A percentile compares a stretch with the other conserved stretches of the same genome.
phyloP scores from a whole-genome alignment of 345 rosid genomes.

The Heritiera littoralis region DNA sequence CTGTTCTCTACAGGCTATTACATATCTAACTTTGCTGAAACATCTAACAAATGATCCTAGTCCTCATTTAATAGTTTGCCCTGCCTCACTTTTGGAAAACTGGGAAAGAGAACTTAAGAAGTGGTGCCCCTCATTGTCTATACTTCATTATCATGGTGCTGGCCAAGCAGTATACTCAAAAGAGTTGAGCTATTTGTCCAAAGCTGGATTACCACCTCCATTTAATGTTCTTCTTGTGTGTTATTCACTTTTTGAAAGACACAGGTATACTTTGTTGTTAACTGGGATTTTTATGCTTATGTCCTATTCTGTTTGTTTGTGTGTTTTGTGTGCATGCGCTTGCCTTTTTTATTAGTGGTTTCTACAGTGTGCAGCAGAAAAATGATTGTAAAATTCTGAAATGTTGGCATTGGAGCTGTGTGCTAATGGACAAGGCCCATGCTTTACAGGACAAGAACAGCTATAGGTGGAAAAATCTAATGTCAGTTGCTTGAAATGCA shows the following conservation, averaged over 20 bases:
- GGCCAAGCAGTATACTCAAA: conserved; percentile 76
- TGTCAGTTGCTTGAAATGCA: conserved; percentile 88
- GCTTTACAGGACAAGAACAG: conserved; percentile 93
- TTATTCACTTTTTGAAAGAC: conserved; percentile 94
- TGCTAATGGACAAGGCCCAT: conserved; percentile 99
- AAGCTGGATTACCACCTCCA: conserved; percentile 83
- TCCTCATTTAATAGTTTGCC: conserved; percentile 95
- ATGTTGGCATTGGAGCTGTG: conserved; percentile 97
- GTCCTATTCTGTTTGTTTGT: neutral
- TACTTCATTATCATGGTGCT: conserved; percentile 87
- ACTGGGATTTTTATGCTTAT: conserved; percentile 24
- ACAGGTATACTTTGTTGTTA: conserved; percentile 56
- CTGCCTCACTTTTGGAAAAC: conserved; percentile 95
- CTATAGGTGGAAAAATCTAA: conserved; percentile 95
- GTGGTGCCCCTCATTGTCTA: conserved; percentile 97
- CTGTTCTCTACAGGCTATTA: conserved; percentile 65
- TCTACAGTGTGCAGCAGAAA: conserved; percentile 86
- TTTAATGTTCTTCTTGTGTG: conserved; percentile 95
- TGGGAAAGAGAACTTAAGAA: conserved; percentile 97
- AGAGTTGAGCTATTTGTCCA: conserved; percentile 72
- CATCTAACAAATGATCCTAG: conserved; percentile 85
- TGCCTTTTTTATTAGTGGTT: conserved; percentile 29
- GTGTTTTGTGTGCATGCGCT: neutral
- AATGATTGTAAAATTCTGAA: conserved; percentile 89
- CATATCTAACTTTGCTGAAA: conserved; percentile 74